phyloP scores from a whole-genome alignment of 352 stramenopile species.

The Pythium sukuiense region DNA sequence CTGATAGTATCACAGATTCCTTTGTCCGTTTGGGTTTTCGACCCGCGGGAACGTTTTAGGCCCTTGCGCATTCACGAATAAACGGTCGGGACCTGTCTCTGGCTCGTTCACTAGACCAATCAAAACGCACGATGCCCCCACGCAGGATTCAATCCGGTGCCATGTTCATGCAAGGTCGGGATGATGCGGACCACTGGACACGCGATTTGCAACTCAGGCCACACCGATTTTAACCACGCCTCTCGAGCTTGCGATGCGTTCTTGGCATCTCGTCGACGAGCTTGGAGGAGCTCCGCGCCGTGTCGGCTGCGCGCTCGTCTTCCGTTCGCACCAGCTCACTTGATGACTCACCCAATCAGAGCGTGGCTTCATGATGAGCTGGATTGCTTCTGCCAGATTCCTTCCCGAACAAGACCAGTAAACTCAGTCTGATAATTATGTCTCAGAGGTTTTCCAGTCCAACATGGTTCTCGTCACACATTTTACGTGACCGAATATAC shows the following conservation, averaged over 20 bases:
- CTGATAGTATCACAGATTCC: constrained; percentile 23
- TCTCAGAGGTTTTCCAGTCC: constrained; percentile 18
- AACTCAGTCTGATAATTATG: constrained; percentile 6
- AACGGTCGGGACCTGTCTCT: constrained; percentile 14
- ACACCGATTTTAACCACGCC: not conserved
- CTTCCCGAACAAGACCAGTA: not conserved
- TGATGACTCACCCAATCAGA: constrained; percentile 3
- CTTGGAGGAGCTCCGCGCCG: not conserved
- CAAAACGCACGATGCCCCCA: not conserved
- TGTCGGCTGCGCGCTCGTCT: not conserved
- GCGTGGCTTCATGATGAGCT: not conserved
- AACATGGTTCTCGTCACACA: not conserved
- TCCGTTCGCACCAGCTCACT: constrained; percentile 12
- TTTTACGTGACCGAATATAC: not conserved
- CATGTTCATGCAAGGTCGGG: not conserved
- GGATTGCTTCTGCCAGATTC: not conserved
- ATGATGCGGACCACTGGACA: constrained; percentile 7
- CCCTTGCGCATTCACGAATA: constrained; percentile 13
- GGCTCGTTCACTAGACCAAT: constrained; percentile 3
- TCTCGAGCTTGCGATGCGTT: not conserved
- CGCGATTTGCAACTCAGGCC: not conserved
- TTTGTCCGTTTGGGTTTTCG: not conserved
- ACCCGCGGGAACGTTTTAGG: not conserved
- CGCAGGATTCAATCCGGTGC: not conserved
- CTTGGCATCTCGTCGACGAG: not conserved